Conservation (phyloP, 1,139 yeast genomes). For the Pichia sp. region DNA sequence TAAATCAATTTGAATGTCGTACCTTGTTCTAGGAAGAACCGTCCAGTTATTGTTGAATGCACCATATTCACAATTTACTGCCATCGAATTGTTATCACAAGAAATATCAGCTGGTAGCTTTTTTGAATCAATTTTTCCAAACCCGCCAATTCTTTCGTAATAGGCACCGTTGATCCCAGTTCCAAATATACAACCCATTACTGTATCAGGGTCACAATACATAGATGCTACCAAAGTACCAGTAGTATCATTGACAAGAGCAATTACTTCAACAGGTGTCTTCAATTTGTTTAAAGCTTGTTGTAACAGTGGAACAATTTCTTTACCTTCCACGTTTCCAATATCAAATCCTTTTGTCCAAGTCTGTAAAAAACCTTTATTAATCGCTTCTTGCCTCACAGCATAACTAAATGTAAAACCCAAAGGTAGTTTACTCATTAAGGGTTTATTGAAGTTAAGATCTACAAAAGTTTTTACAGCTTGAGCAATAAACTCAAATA, state of each 20-base stretch:
- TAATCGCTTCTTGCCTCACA: constrained; percentile 74
- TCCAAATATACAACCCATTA: constrained; percentile 95
- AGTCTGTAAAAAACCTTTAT: constrained; percentile 80
- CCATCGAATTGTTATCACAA: constrained; percentile 59
- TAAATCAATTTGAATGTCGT: constrained; percentile 70
- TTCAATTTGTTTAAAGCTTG: constrained; percentile 54
- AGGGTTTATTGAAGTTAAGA: constrained; percentile 47
- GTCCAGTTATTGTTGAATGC: constrained; percentile 89
- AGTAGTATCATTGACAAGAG: constrained; percentile 92
- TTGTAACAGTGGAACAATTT: constrained; percentile 88
- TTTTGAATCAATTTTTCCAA: constrained; percentile 74
- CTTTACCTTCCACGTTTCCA: constrained; percentile 87
- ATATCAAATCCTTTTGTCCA: constrained; percentile 99
- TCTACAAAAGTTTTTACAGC: constrained; percentile 59
- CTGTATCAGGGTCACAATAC: constrained; percentile 81
- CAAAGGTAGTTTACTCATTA: constrained; percentile 46
- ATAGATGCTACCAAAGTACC: constrained; percentile 96
- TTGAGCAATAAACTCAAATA: constrained; percentile 83
- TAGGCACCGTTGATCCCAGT: constrained; percentile 98
- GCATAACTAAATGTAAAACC: constrained; percentile 97
- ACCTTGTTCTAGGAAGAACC: constrained; percentile 86
- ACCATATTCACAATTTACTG: constrained; percentile 97
- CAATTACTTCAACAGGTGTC: constrained; percentile 81
- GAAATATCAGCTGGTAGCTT: constrained; percentile 55
- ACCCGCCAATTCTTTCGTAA: constrained; percentile 65